phyloP scores from a whole-genome alignment of 116 monocot genomes.

The Zostera marina region DNA sequence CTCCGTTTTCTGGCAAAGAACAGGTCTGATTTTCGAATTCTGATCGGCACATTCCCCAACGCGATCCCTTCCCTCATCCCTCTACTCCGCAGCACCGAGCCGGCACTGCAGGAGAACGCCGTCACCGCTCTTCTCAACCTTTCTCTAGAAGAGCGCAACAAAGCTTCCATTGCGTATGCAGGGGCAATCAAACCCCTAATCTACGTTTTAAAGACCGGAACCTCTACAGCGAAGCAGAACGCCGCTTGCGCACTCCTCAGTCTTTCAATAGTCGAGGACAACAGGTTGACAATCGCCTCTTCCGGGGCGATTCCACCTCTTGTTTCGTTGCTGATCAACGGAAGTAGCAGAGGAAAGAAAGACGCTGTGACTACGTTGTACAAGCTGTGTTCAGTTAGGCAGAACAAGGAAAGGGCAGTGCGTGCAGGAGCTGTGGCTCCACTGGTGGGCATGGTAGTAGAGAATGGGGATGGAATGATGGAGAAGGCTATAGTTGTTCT shows the following conservation, averaged over 20 bases:
- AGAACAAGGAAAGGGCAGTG: slow-evolving; percentile 87
- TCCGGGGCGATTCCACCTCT: slow-evolving; percentile 76
- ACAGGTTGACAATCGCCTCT: slow-evolving; percentile 51
- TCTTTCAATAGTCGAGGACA: slow-evolving; percentile 78
- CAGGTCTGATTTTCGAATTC: slow-evolving; percentile 52
- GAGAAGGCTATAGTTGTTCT: slow-evolving; percentile 95
- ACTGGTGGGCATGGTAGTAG: slow-evolving; percentile 42
- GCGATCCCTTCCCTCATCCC: slow-evolving; percentile 51
- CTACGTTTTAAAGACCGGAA: slow-evolving; percentile 71
- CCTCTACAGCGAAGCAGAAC: slow-evolving; percentile 69
- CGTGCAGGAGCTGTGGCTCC: slow-evolving; percentile 59
- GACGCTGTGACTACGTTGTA: slow-evolving; percentile 84
- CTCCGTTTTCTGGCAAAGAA: slow-evolving; percentile 76
- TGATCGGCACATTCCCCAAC: slow-evolving; percentile 51
- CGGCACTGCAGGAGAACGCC: slow-evolving; percentile 69
- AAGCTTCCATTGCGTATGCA: slow-evolving; percentile 31
- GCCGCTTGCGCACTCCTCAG: slow-evolving; percentile 87
- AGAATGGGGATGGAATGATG: slow-evolving; percentile 40
- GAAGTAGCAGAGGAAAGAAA: slow-evolving; percentile 76
- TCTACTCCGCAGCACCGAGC: slow-evolving; percentile 60
- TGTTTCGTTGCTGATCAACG: slow-evolving; percentile 51
- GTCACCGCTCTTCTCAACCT: slow-evolving; percentile 88
- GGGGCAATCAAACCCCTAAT: slow-evolving; percentile 80
- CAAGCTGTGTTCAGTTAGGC: slow-evolving; percentile 54
- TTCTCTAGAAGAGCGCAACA: slow-evolving; percentile 70